Evolutionary conservation across 2,329 filamentous ascomycete species (phyloP).

Genomic region (Penicillium aurantiogriseum): DNA sequence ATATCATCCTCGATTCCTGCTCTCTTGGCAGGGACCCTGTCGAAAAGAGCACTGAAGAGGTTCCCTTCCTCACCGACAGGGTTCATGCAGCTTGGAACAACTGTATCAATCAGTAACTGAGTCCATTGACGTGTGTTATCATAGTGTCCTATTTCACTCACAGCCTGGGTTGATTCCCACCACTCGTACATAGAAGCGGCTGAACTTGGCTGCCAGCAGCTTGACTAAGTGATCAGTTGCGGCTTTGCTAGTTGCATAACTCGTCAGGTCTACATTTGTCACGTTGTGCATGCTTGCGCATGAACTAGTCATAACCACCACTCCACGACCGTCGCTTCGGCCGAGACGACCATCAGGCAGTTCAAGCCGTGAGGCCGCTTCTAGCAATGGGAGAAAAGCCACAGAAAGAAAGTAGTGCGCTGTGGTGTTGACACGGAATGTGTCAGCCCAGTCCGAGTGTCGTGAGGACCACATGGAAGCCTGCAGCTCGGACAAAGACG

Average conservation of each 20-base stretch:
- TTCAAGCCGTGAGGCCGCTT: conserved; percentile 37
- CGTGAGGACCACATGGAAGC: conserved; percentile 49
- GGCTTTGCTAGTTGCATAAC: conserved; percentile 53
- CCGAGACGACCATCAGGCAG: conserved; percentile 30
- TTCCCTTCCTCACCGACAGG: conserved; percentile 43
- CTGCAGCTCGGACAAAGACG: conserved; percentile 45
- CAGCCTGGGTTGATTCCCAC: conserved; percentile 48
- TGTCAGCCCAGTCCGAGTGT: conserved; percentile 46
- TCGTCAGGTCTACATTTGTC: conserved; percentile 54
- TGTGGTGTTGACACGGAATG: conserved; percentile 51
- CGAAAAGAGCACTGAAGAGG: conserved; percentile 43
- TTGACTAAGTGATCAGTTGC: conserved; percentile 53
- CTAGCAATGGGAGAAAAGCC: conserved; percentile 47
- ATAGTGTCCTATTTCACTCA: conserved; percentile 23
- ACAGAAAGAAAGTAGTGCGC: conserved; percentile 53
- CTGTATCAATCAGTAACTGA: conserved; percentile 18
- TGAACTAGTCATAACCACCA: conserved; percentile 51
- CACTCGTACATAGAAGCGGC: conserved; percentile 45
- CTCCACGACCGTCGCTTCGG: conserved; percentile 45
- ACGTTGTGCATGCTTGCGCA: conserved; percentile 55
- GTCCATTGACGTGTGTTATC: not conserved
- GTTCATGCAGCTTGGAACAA: conserved; percentile 49
- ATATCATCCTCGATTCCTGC: conserved; percentile 44
- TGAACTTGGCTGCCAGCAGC: conserved; percentile 51
- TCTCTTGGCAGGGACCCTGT: conserved; percentile 41